Percentiles rank a stretch among this genome's conserved stretches.
Conservation (phyloP, 163 green algal genomes). For the Volvox carteri region DNA sequence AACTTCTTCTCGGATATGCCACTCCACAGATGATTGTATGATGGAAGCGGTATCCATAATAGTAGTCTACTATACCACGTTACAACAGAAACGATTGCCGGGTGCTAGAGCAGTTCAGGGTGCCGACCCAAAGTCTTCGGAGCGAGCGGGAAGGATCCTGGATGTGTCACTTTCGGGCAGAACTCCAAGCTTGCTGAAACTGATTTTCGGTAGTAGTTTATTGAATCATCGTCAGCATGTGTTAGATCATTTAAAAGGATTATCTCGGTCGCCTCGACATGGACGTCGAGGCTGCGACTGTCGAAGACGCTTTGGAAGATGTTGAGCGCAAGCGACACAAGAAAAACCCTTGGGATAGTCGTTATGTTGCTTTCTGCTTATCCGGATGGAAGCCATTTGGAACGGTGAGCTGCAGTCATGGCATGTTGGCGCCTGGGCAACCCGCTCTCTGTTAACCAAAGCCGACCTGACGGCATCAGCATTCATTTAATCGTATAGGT, state of each 20-base stretch:
- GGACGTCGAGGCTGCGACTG: background rate
- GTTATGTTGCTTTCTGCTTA: constrained; percentile 41
- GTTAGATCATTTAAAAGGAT: background rate
- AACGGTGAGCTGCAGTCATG: background rate
- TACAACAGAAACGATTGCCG: too few species aligned
- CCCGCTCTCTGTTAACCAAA: too few species aligned
- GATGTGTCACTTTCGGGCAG: too few species aligned
- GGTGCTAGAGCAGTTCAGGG: too few species aligned
- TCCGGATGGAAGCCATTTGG: background rate
- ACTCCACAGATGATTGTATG: background rate
- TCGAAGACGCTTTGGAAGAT: constrained; percentile 36
- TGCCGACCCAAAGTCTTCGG: constrained; percentile 10
- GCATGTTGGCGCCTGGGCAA: background rate
- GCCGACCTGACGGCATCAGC: too few species aligned
- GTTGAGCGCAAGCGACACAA: constrained; percentile 52
- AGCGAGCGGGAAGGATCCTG: constrained; percentile 5
- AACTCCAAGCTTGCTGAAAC: too few species aligned
- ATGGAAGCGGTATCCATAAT: constrained; percentile 31
- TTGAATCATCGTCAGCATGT: too few species aligned
- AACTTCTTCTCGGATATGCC: constrained; percentile 3
- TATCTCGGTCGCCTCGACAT: background rate
- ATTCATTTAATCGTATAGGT: too few species aligned
- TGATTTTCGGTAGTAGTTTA: too few species aligned
- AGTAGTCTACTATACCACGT: background rate
- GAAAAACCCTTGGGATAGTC: constrained; percentile 46